These are phyloP conservation scores for Myochromella boudieri DNA, from an alignment of 768 basidiomycete genomes.

Conservation along the genomic window DNA sequence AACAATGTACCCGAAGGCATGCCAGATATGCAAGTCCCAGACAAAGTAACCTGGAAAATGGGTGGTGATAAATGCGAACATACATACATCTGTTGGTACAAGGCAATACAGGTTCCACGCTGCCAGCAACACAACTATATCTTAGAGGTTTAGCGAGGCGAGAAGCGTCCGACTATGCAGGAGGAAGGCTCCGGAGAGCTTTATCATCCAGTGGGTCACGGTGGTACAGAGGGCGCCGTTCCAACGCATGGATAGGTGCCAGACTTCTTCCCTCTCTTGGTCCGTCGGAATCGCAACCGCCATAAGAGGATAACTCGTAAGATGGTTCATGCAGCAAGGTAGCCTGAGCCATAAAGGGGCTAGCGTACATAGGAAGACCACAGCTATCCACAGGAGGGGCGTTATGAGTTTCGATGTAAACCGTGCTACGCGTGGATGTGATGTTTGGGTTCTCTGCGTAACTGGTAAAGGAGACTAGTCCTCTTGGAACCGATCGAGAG, in stretches of 20 bases:
- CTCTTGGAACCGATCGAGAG: background rate
- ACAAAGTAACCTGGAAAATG: too few species aligned
- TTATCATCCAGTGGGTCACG: constrained; percentile 65
- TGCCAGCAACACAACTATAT: too few species aligned
- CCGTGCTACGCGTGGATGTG: constrained; percentile 11
- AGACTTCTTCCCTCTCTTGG: constrained; percentile 50
- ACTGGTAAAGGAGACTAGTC: background rate
- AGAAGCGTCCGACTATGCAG: too few species aligned
- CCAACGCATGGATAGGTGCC: constrained; percentile 57
- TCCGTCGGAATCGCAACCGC: constrained; percentile 12
- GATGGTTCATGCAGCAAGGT: constrained; percentile 7
- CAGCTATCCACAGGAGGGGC: background rate
- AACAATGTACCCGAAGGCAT: too few species aligned
- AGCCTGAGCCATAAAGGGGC: too few species aligned
- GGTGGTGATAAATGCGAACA: too few species aligned
- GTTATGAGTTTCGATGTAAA: constrained; percentile 1
- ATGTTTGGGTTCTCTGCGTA: constrained; percentile 5
- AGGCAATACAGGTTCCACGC: background rate
- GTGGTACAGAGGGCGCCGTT: constrained; percentile 53
- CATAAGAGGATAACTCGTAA: constrained; percentile 9
- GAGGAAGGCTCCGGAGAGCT: constrained; percentile 53
- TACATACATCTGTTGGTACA: constrained; percentile 13
- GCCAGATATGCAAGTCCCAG: too few species aligned
- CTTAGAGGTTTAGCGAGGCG: too few species aligned
- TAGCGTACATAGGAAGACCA: too few species aligned